These are phyloP conservation scores for Monilinia fructigena DNA, from an alignment of 2,329 filamentous ascomycete genomes.

Conservation along the genomic window DNA sequence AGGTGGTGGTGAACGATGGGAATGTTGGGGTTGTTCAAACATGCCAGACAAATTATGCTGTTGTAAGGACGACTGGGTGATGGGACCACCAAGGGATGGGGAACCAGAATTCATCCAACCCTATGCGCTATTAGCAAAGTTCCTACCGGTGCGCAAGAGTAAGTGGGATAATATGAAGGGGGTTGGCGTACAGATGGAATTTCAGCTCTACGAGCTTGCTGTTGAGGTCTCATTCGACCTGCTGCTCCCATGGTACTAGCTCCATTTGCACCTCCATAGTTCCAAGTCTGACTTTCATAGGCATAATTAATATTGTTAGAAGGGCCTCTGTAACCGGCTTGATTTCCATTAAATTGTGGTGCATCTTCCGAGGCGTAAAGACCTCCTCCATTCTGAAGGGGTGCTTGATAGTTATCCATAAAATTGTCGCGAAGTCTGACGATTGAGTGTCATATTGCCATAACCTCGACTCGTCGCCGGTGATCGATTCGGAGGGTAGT, in stretches of 20 bases:
- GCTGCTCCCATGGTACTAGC: conserved; percentile 64
- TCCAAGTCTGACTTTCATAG: conserved; percentile 81
- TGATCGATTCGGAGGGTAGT: conserved; percentile 68
- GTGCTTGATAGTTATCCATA: conserved; percentile 58
- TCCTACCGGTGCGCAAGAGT: conserved; percentile 30
- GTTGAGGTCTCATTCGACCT: conserved; percentile 52
- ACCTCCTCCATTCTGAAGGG: conserved; percentile 45
- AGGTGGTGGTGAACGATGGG: conserved; percentile 30
- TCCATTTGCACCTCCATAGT: conserved; percentile 60
- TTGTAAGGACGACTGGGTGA: conserved; percentile 19
- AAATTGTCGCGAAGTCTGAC: conserved; percentile 76
- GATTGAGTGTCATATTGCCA: conserved; percentile 62
- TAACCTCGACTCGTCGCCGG: conserved; percentile 69
- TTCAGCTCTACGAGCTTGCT: conserved; percentile 54
- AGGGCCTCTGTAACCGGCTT: conserved; percentile 34
- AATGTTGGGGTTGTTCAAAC: conserved; percentile 30
- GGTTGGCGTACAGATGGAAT: conserved; percentile 66
- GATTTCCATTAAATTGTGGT: conserved; percentile 50
- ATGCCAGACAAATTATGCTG: conserved; percentile 32
- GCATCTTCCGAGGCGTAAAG: conserved; percentile 70
- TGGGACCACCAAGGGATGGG: conserved; percentile 42
- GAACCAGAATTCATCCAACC: conserved; percentile 53
- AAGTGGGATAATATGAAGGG: conserved; percentile 32
- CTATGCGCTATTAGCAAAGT: conserved; percentile 1
- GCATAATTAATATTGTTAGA: conserved; percentile 45